phyloP scores from a whole-genome alignment of 306 rosid species.

The Castanea sativa region DNA sequence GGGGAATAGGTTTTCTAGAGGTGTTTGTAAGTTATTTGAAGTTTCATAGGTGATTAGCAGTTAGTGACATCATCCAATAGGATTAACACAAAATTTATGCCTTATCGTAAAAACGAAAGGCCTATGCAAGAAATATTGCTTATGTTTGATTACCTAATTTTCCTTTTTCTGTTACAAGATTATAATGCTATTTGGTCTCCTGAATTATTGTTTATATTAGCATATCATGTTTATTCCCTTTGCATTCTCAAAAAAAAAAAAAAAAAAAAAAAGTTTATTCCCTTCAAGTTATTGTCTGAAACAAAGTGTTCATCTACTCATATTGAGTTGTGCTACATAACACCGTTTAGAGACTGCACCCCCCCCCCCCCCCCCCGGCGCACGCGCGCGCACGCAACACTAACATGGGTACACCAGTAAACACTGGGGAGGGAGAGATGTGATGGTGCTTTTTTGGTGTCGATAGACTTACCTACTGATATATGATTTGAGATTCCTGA shows the following conservation, averaged over 20 bases:
- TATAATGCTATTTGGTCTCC: background rate
- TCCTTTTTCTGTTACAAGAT: background rate
- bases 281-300: background rate
- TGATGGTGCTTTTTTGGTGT: no score
- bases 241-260: no score
- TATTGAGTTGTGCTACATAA: background rate
- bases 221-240: background rate
- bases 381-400: no score
- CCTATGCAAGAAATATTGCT: background rate
- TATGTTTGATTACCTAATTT: background rate
- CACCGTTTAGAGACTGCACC: no score
- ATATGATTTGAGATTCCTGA: constrained; percentile 2
- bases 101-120: background rate
- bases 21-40: background rate
- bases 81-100: background rate
- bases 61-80: background rate
- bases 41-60: background rate
- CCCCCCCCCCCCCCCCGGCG: no score
- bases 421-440: no score
- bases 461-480: no score
- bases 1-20: background rate
- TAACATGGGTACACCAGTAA: no score
- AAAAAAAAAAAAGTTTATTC: no score
- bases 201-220: background rate
- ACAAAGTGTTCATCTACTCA: background rate